Percentiles rank a stretch among this genome's conserved stretches.
These are phyloP conservation scores for Daldinia childiae DNA, from an alignment of 495 filamentous ascomycete genomes.

Conservation along the genomic window DNA sequence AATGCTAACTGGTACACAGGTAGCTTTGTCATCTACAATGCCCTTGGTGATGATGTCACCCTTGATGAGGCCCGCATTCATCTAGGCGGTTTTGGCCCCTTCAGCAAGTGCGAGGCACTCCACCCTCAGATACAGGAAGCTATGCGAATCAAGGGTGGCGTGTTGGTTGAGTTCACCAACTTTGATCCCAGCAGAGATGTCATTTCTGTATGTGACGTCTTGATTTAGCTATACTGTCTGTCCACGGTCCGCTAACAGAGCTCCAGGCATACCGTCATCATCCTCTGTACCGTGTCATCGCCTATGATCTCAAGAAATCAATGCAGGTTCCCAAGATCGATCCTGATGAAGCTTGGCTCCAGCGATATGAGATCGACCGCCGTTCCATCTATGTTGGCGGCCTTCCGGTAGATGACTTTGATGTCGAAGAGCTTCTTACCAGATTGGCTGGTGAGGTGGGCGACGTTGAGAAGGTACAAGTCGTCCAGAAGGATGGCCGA, in stretches of 20 bases:
- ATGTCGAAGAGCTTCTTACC: constrained; percentile 49
- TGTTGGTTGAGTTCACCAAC: constrained; percentile 61
- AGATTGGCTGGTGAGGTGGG: constrained; percentile 54
- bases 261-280: constrained; percentile 44
- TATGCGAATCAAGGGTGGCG: constrained; percentile 54
- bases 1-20: constrained; percentile 50
- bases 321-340: constrained; percentile 26
- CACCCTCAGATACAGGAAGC: constrained; percentile 36
- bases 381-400: constrained; percentile 63
- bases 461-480: constrained; percentile 50
- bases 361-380: constrained; percentile 56
- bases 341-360: constrained; percentile 48
- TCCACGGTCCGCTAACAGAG: constrained; percentile 21
- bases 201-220: constrained; percentile 47
- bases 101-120: constrained; percentile 48
- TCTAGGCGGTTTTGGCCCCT: constrained; percentile 52
- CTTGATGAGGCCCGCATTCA: constrained; percentile 55
- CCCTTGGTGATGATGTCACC: constrained; percentile 51
- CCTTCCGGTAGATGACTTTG: constrained; percentile 51
- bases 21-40: constrained; percentile 59
- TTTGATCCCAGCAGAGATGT: constrained; percentile 56
- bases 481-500: constrained; percentile 52
- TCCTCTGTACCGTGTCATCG: constrained; percentile 41
- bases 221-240: background rate
- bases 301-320: constrained; percentile 50